These are phyloP conservation scores for Alopecurus myosuroides DNA, from an alignment of 176 grass and related monocot species.

Conservation along the genomic window DNA sequence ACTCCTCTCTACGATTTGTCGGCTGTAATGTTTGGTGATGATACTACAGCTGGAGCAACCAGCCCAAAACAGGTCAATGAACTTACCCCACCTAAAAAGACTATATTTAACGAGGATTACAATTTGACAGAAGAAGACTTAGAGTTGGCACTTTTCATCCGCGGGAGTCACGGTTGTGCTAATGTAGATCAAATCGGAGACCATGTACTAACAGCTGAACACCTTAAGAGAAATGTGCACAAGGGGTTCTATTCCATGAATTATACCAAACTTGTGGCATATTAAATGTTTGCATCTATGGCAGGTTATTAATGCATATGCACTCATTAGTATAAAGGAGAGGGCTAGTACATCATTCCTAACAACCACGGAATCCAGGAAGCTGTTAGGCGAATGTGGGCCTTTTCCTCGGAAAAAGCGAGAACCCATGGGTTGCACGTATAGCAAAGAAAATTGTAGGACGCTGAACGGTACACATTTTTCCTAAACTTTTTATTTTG, in stretches of 20 bases:
- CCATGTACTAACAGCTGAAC: no score
- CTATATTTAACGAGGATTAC: not conserved
- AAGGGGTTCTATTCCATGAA: not conserved
- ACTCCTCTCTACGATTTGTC: not conserved
- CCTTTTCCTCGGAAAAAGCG: not conserved
- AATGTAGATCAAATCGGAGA: no score
- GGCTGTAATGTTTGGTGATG: not conserved
- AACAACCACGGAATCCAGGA: not conserved
- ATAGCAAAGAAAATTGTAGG: not conserved
- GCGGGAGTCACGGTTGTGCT: not conserved
- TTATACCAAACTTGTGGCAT: not conserved
- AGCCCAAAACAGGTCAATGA: not conserved
- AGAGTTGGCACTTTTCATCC: not conserved
- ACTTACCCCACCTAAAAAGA: not conserved
- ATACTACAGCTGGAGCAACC: not conserved
- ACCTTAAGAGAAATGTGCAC: no score
- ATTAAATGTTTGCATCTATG: not conserved
- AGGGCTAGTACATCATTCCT: not conserved
- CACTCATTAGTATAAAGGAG: no score
- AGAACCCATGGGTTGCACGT: not conserved
- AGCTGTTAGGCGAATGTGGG: not conserved
- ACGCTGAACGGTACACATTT: not conserved
- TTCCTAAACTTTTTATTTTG: not conserved
- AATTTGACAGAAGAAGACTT: not conserved
- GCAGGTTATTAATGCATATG: not conserved